A percentile compares a stretch with the other conserved stretches of the same genome.
Conservation (phyloP, 2,329 filamentous ascomycete species). For the Eutypella sp. region DNA sequence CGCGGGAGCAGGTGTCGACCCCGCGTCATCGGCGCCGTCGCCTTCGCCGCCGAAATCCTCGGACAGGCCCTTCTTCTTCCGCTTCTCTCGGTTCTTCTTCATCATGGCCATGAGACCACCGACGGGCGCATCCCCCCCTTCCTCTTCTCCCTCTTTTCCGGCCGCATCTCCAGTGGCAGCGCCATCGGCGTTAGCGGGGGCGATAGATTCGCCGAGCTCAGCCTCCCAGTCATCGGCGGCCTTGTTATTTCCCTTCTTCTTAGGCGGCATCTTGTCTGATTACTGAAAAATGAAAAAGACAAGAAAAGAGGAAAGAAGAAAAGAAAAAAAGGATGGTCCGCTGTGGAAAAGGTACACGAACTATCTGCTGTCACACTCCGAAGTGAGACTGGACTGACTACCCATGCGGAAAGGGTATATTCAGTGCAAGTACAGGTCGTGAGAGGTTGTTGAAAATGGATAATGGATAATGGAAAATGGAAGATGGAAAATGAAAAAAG, state of each 20-base stretch:
- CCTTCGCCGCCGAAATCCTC: constrained; percentile 71
- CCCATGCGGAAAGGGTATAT: too few species aligned
- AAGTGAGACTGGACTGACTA: too few species aligned
- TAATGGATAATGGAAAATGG: background rate
- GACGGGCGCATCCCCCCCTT: constrained; percentile 49
- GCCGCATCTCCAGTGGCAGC: constrained; percentile 47
- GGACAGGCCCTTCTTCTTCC: constrained; percentile 78
- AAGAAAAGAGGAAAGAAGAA: too few species aligned
- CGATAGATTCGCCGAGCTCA: constrained; percentile 75
- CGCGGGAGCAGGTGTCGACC: constrained; percentile 43
- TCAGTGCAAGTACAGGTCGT: background rate
- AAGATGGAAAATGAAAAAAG: background rate
- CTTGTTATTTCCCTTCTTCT: constrained; percentile 87
- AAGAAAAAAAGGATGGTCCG: too few species aligned
- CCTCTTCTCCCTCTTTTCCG: constrained; percentile 48
- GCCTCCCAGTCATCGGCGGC: constrained; percentile 91
- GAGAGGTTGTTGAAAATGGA: background rate
- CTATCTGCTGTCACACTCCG: too few species aligned
- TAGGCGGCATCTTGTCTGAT: constrained; percentile 69
- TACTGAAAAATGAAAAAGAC: background rate
- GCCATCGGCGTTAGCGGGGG: constrained; percentile 50
- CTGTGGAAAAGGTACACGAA: too few species aligned
- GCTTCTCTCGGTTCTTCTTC: constrained; percentile 78
- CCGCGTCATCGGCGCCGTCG: constrained; percentile 48
- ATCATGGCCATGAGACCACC: constrained; percentile 75